A percentile compares a stretch with the other conserved stretches of the same genome.
Conservation (phyloP, 352 stramenopile genomes). For the Sclerospora graminicola region DNA sequence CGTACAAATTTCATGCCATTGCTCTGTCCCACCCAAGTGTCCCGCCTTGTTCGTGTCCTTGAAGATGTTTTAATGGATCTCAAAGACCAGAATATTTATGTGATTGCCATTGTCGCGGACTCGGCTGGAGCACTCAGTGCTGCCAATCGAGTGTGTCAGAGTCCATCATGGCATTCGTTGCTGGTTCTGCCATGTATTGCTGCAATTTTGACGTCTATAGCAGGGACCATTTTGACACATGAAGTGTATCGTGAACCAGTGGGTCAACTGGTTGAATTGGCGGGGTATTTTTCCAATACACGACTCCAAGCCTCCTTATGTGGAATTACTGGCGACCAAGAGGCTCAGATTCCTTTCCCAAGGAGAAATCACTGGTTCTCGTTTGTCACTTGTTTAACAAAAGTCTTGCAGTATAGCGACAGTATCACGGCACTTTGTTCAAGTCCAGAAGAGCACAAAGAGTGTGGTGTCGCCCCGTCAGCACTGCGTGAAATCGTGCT, state of each 20-base stretch:
- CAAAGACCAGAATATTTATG: slow-evolving; percentile 41
- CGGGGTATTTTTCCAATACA: slow-evolving; percentile 46
- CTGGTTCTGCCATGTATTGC: slow-evolving; percentile 64
- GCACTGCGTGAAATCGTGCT: slow-evolving; percentile 51
- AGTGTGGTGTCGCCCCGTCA: slow-evolving; percentile 15
- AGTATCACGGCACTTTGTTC: slow-evolving; percentile 44
- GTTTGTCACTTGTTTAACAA: slow-evolving; percentile 46
- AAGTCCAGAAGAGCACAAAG: slow-evolving; percentile 10
- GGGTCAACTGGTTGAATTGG: slow-evolving; percentile 52
- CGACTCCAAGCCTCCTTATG: slow-evolving; percentile 29
- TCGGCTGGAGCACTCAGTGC: slow-evolving; percentile 48
- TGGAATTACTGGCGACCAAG: slow-evolving; percentile 28
- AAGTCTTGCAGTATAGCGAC: slow-evolving; percentile 37
- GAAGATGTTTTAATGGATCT: slow-evolving; percentile 47
- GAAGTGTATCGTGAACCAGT: slow-evolving; percentile 33
- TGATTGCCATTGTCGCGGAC: slow-evolving; percentile 70
- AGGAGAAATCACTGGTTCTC: slow-evolving; percentile 54
- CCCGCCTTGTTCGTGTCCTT: slow-evolving; percentile 29
- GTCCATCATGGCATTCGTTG: slow-evolving; percentile 28
- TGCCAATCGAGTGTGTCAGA: slow-evolving; percentile 34
- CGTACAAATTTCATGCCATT: slow-evolving; percentile 6
- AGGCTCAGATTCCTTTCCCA: slow-evolving; percentile 36
- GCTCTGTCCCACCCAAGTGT: slow-evolving; percentile 3
- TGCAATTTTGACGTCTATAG: slow-evolving; percentile 39
- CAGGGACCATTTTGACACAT: slow-evolving; percentile 47